Percentiles rank a stretch among this genome's conserved stretches.
Conservation (phyloP, 2,329 filamentous ascomycete genomes). For the Sclerotinia nivalis region DNA sequence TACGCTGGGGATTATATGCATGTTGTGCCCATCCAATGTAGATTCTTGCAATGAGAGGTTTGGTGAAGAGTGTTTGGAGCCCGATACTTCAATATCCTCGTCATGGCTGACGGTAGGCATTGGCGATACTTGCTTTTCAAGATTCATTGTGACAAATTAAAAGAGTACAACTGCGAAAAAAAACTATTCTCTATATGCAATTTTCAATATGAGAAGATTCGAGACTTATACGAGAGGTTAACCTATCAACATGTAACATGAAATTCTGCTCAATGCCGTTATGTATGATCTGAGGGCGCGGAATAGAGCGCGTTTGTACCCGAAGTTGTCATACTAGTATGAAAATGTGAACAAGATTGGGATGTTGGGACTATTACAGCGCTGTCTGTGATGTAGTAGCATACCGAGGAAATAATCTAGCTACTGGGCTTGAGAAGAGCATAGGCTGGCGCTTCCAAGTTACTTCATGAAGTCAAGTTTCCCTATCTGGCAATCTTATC, state of each 20-base stretch:
- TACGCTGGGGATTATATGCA: neutral
- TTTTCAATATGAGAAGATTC: neutral
- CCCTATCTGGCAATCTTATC: neutral
- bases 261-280: neutral
- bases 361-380: neutral
- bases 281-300: neutral
- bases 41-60: slow-evolving; percentile 8
- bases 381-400: neutral
- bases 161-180: neutral
- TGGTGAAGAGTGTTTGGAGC: slow-evolving; percentile 9
- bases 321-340: neutral
- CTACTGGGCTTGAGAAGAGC: neutral
- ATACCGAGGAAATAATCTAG: neutral
- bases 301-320: neutral
- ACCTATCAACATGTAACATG: neutral
- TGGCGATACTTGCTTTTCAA: neutral
- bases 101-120: neutral
- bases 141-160: neutral
- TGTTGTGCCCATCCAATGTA: neutral
- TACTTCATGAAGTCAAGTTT: too few species aligned
- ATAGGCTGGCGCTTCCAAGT: neutral
- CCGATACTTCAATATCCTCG: neutral
- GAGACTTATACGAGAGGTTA: too few species aligned
- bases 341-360: neutral
- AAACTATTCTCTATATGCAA: neutral